A percentile compares a stretch with the other conserved stretches of the same genome.
Evolutionary conservation across 768 basidiomycete species (phyloP).

Genomic region (Neoboletus subvelutipes): DNA sequence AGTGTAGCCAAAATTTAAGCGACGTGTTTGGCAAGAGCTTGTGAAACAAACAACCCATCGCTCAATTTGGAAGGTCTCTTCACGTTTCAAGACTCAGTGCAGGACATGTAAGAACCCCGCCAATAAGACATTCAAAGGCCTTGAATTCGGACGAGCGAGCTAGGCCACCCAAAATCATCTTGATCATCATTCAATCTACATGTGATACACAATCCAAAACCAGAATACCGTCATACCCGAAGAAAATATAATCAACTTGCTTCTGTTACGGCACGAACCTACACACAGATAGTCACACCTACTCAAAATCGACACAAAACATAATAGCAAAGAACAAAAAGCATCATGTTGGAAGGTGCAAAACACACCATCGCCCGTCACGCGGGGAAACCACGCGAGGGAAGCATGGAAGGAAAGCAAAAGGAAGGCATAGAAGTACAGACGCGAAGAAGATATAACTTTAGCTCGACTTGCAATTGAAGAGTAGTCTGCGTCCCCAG

Average conservation of each 20-base stretch:
- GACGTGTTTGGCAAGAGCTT: conserved; percentile 35
- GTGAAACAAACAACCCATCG: conserved; percentile 28
- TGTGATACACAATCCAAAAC: not conserved
- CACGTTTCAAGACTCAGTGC: not conserved
- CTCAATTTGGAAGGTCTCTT: conserved; percentile 16
- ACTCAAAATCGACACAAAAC: conserved; percentile 2
- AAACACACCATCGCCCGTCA: not conserved
- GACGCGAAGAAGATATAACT: not conserved
- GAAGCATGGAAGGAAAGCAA: not conserved
- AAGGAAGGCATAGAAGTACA: not conserved
- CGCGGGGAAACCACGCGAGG: not conserved
- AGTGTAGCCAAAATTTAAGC: conserved; percentile 25
- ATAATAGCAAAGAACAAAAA: conserved; percentile 1
- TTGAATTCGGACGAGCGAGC: not conserved
- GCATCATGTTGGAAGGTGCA: conserved; percentile 1
- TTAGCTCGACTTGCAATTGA: conserved; percentile 18
- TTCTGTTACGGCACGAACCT: conserved; percentile 2
- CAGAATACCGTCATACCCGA: not conserved
- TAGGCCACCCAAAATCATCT: not conserved
- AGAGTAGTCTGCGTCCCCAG: conserved; percentile 18
- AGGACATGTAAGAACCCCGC: not conserved
- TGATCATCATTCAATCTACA: not conserved
- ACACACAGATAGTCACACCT: conserved; percentile 1
- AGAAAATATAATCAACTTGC: not conserved
- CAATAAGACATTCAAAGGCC: not conserved